phyloP scores from a whole-genome alignment of 2,329 filamentous ascomycete genomes.

The Venturia pyrina region DNA sequence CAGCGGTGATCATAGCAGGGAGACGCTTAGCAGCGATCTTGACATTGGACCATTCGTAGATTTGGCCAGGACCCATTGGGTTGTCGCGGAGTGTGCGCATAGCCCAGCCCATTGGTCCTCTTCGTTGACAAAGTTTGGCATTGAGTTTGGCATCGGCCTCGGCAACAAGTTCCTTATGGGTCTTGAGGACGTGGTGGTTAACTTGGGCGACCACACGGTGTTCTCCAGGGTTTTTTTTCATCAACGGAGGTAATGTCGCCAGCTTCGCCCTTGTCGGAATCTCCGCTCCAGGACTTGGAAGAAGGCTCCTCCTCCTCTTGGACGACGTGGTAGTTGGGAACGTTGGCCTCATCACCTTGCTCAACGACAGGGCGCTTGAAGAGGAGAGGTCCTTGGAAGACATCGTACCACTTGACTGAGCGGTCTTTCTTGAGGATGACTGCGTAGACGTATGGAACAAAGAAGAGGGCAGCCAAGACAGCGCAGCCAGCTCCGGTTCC shows the following conservation, averaged over 20 bases:
- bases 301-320: conserved; percentile 26
- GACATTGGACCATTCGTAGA: conserved; percentile 68
- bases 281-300: conserved; percentile 13
- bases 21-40: conserved; percentile 53
- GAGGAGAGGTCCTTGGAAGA: conserved; percentile 44
- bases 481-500: conserved; percentile 17
- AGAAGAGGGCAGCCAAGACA: conserved; percentile 32
- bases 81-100: conserved; percentile 69
- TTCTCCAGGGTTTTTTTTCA: background rate
- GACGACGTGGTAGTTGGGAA: conserved; percentile 21
- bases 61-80: conserved; percentile 59
- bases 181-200: conserved; percentile 37
- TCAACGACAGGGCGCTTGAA: conserved; percentile 18
- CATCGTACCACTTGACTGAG: conserved; percentile 46
- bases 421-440: conserved; percentile 51
- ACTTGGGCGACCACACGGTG: conserved; percentile 1
- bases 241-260: background rate
- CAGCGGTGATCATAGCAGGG: conserved; percentile 56
- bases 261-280: background rate
- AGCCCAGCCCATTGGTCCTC: conserved; percentile 69
- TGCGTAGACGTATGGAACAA: conserved; percentile 50
- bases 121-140: conserved; percentile 50
- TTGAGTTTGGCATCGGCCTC: conserved; percentile 49
- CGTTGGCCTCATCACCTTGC: conserved; percentile 18
- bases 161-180: conserved; percentile 53